phyloP scores from a whole-genome alignment of 805 yeast species.

The Yamadazyma paraphyllophila region DNA sequence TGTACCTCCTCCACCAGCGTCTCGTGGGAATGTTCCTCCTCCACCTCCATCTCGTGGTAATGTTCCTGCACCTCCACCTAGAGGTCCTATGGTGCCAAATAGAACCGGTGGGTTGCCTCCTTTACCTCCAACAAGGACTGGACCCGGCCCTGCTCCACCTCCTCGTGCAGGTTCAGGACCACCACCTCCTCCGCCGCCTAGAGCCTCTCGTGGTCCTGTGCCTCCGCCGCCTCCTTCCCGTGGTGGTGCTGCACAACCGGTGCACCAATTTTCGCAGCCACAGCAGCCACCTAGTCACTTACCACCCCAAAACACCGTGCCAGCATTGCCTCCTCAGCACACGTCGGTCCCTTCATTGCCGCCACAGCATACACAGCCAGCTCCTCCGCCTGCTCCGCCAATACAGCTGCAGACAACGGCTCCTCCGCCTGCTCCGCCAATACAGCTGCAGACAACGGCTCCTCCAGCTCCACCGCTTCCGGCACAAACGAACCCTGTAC shows the following conservation, averaged over 20 bases:
- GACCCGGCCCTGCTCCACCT: background rate
- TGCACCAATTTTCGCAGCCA: too few species aligned
- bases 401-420: constrained; percentile 3
- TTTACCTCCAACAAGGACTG: constrained; percentile 20
- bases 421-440: background rate
- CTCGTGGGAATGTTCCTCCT: constrained; percentile 15
- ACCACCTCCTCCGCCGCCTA: constrained; percentile 20
- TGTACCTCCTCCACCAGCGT: constrained; percentile 25
- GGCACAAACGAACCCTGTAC: constrained; percentile 7
- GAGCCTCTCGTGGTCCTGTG: constrained; percentile 13
- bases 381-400: too few species aligned
- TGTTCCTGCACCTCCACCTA: constrained; percentile 15
- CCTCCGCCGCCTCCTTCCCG: too few species aligned
- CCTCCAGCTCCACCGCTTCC: background rate
- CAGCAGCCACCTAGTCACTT: too few species aligned
- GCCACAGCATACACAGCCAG: too few species aligned
- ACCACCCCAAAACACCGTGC: too few species aligned
- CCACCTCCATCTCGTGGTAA: constrained; percentile 13
- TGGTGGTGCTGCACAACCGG: too few species aligned
- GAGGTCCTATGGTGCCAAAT: constrained; percentile 6
- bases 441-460: constrained; percentile 3
- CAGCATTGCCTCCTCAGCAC: too few species aligned
- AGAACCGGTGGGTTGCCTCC: constrained; percentile 20
- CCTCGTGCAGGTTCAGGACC: constrained; percentile 5
- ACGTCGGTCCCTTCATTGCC: too few species aligned